Evolutionary conservation across 768 basidiomycete species (phyloP).

Genomic region (Kwoniella europaea): DNA sequence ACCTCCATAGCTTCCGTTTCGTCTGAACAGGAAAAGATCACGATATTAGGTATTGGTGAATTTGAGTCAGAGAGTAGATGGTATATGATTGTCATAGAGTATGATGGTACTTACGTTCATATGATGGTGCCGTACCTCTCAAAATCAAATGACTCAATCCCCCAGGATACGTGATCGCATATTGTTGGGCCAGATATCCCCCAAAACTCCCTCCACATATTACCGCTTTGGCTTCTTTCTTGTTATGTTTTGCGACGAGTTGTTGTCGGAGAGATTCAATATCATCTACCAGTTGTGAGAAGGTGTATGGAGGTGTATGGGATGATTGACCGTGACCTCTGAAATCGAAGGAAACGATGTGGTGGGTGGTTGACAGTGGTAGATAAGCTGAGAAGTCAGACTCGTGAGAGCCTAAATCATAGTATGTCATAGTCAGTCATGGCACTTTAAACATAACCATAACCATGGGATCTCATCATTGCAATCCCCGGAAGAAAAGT

Average conservation of each 20-base stretch:
- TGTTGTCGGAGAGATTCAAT: slow-evolving; percentile 21
- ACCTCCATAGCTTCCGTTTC: slow-evolving; percentile 35
- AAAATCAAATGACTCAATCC: slow-evolving; percentile 21
- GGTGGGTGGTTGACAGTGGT: slow-evolving; percentile 9
- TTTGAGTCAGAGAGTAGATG: too few relatives aligned
- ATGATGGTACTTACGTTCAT: slow-evolving; percentile 29
- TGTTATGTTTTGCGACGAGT: slow-evolving; percentile 5
- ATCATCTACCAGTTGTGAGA: slow-evolving; percentile 29
- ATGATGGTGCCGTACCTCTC: slow-evolving; percentile 33
- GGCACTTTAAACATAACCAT: too few relatives aligned
- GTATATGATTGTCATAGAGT: too few relatives aligned
- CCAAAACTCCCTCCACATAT: slow-evolving; percentile 39
- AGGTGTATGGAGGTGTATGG: slow-evolving; percentile 28
- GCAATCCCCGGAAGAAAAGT: neutral
- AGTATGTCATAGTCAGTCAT: neutral
- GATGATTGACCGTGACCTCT: slow-evolving; percentile 33
- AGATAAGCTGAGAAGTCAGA: slow-evolving; percentile 30
- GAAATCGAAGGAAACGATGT: slow-evolving; percentile 28
- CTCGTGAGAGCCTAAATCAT: slow-evolving; percentile 29
- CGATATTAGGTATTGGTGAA: neutral
- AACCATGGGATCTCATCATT: too few relatives aligned
- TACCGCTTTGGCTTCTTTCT: slow-evolving; percentile 12
- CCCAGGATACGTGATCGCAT: slow-evolving; percentile 29
- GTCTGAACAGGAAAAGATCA: slow-evolving; percentile 10
- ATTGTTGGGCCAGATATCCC: slow-evolving; percentile 31